Evolutionary conservation across 2,329 filamentous ascomycete genomes (phyloP), one percentile per base, ranked within the genome.

Genomic region (Escovopsis sp.): DNA sequence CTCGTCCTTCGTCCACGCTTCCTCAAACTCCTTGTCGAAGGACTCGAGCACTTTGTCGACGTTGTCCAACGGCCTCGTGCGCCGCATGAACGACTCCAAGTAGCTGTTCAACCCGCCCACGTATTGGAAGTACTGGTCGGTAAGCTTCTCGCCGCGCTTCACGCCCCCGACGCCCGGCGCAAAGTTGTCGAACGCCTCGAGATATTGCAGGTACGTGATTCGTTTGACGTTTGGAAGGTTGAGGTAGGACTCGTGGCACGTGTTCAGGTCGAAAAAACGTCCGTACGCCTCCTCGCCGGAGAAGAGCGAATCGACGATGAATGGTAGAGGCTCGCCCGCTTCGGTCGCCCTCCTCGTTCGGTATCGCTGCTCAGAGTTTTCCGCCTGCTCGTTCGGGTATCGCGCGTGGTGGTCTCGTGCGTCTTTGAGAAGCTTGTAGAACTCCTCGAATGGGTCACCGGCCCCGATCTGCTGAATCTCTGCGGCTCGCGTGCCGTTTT

Each of bases 201-300:
- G 76, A 53, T 94, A 98, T 66, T 96, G 88, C 39, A 96, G 69
- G 56, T 98, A 98, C 13, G 78, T 82, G 35, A 91, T 65, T 41
- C 89, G 76, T 62, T 93, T 94, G 15, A 88, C 78, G 40, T 83
- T 81, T 2, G 86, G 83, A 8, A 98, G 70, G 56, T 98, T 98
- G 45, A 95, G 71, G 57, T 87, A 98, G 12, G 82, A 71, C 55
- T 96, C 89, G 61, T 96, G 88, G 50, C 79, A 75, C 33, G 70
- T 74, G 14, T 82, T 89, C 37, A 98, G 65, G 59, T 98, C 91
- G 54, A 98, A 84, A 62, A 85, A 98, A 51, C 86, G 82, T 35
- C 91, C 91, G 54, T 83, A 95, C 0, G 81, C 82, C 60, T 98
- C 91, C 62, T 98, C 93, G 47, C 91, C 91, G 0, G 87, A 94